phyloP scores from a whole-genome alignment of 1,284 basidiomycete species.

The Ustilago curta region DNA sequence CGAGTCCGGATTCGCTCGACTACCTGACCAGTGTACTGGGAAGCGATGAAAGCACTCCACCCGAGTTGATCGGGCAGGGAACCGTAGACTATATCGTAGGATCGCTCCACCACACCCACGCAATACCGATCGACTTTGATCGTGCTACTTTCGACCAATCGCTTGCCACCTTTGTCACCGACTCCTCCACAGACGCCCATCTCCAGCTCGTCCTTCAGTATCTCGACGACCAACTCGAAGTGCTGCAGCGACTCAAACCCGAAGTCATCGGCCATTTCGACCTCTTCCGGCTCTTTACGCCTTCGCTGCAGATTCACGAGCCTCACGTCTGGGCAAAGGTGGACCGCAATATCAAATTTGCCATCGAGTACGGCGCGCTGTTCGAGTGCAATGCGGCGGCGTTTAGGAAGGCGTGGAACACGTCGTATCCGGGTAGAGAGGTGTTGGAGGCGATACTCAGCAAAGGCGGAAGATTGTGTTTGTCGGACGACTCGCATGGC shows the following conservation, averaged over 20 bases:
- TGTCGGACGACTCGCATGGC: constrained; percentile 97
- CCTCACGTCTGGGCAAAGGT: constrained; percentile 74
- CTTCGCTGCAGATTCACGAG: constrained; percentile 76
- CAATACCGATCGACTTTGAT: constrained; percentile 94
- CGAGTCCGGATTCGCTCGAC: constrained; percentile 75
- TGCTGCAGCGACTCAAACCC: constrained; percentile 76
- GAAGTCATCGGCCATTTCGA: constrained; percentile 95
- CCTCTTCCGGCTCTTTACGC: constrained; percentile 63
- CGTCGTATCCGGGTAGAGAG: constrained; percentile 83
- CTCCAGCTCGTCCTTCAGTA: constrained; percentile 46
- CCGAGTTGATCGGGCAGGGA: constrained; percentile 35
- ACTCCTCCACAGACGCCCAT: constrained; percentile 22
- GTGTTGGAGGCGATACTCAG: constrained; percentile 79
- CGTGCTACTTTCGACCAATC: constrained; percentile 76
- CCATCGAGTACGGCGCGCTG: constrained; percentile 84
- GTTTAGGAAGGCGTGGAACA: constrained; percentile 88
- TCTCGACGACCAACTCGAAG: constrained; percentile 61
- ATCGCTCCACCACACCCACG: constrained; percentile 89
- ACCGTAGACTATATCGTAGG: constrained; percentile 90
- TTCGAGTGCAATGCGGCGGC: constrained; percentile 95
- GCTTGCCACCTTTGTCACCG: constrained; percentile 72
- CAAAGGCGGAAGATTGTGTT: constrained; percentile 79
- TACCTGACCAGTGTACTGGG: constrained; percentile 72
- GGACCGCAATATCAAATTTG: constrained; percentile 81
- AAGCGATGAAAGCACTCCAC: constrained; percentile 34